Evolutionary conservation across 2,329 filamentous ascomycete genomes (phyloP).

Genomic region (Aspergillus ochraceoroseus): DNA sequence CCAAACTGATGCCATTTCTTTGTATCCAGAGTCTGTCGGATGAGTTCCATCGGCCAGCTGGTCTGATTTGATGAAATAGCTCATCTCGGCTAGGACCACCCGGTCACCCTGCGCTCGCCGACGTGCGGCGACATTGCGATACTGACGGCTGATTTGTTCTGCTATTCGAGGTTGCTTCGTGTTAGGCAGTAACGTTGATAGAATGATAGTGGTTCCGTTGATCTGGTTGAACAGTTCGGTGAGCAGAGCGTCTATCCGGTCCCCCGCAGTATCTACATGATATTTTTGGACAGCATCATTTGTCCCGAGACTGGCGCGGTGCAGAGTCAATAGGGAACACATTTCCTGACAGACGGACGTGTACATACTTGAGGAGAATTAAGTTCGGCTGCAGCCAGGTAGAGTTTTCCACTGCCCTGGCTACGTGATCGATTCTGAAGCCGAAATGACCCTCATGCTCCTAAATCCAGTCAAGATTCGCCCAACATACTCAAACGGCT

Average conservation of each 20-base stretch:
- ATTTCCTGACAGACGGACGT: background rate
- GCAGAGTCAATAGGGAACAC: background rate
- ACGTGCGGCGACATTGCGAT: conserved; percentile 21
- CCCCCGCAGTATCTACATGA: conserved; percentile 17
- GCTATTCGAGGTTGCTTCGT: conserved; percentile 8
- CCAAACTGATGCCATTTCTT: conserved; percentile 29
- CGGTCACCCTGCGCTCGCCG: conserved; percentile 20
- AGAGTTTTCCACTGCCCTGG: conserved; percentile 6
- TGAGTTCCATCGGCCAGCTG: conserved; percentile 25
- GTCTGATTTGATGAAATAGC: conserved; percentile 14
- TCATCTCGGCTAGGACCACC: conserved; percentile 30
- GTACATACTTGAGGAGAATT: conserved; percentile 27
- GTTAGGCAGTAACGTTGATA: conserved; percentile 33
- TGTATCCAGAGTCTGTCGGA: conserved; percentile 24
- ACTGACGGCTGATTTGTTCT: conserved; percentile 24
- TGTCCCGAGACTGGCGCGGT: conserved; percentile 24
- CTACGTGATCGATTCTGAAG: conserved; percentile 22
- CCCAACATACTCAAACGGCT: background rate
- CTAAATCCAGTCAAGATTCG: conserved; percentile 14
- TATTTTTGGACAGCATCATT: conserved; percentile 32
- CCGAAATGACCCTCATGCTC: conserved; percentile 27
- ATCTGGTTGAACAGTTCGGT: conserved; percentile 21
- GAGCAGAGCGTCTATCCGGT: conserved; percentile 27
- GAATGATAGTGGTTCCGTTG: conserved; percentile 28
- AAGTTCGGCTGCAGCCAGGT: conserved; percentile 25